Evolutionary conservation across 2,329 filamentous ascomycete genomes (phyloP), one percentile per base, ranked within the genome.

Genomic region (Pyrenochaeta sp.): DNA sequence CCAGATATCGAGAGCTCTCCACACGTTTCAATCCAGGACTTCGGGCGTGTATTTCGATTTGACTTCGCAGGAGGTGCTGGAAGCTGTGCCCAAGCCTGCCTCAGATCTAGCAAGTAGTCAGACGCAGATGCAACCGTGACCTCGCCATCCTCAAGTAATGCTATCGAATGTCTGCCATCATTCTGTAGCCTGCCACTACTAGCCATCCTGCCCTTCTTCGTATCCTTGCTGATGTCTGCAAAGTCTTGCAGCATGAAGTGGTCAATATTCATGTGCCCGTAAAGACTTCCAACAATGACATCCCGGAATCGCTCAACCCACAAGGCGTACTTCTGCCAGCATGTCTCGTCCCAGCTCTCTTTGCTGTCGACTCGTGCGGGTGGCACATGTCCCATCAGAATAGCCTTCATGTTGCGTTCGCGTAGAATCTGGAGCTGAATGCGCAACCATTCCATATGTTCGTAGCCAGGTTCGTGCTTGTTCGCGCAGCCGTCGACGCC

Each of bases 231-330:
- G 52, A 97, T 84, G 0, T 96, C 86, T 40, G 90, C 84, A 56
- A 88, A 91, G 74, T 98, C 94, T 69, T 97, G 92, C 15, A 99
- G 81, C 72, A 98, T 86, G 78, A 99, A 99, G 77, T 99, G 95
- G 70, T 99, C 95, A 64, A 97, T 91, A 72, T 99, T 99, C 95
- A 99, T 98, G 75, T 99, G 95, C 1, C 94, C 95, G 72, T 91
- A 99, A 5, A 96, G 73, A 27, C 88, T 88, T 12, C 86, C 88
- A 22, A 93, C 84, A 22, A 99, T 84, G 37, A 99, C 90, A 75
- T 99, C 95, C 34, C 95, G 90, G 77, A 93, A 99, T 76, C 96
- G 92, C 66, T 88, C 86, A 71, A 94, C 81, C 92, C 93, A 98
- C 3, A 98, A 81, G 0, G 92, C 91, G 78, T 97, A 99, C 75